Conservation (phyloP, 768 basidiomycete species). For the Epithele typhae region DNA sequence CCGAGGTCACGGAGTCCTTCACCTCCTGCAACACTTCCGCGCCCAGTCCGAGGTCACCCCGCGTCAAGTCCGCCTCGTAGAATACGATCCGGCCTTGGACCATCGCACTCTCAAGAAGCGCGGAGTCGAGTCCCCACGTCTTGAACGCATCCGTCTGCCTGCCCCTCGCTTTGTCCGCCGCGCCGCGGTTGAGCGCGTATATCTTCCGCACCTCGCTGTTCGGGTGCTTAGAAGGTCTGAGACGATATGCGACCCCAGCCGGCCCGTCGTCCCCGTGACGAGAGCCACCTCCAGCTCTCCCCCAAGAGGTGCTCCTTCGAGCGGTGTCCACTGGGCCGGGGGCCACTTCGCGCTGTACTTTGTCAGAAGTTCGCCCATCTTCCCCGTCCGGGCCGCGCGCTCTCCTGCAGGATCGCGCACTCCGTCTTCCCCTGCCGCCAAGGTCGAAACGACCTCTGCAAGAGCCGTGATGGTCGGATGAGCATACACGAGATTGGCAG, state of each 20-base stretch:
- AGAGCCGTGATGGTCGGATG: constrained; percentile 20
- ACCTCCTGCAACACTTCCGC: constrained; percentile 14
- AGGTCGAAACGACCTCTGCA: neutral
- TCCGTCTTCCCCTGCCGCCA: constrained; percentile 5
- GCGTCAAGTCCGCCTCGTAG: constrained; percentile 17
- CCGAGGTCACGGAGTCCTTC: constrained; percentile 6
- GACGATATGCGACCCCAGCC: constrained; percentile 26
- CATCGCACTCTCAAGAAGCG: constrained; percentile 6
- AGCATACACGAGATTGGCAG: constrained; percentile 18
- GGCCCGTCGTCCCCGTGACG: constrained; percentile 30
- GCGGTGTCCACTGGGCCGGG: neutral
- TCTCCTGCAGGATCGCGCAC: neutral
- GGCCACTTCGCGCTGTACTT: neutral
- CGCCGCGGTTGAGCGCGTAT: constrained; percentile 21
- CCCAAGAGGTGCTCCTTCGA: neutral
- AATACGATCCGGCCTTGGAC: constrained; percentile 15
- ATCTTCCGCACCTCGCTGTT: constrained; percentile 14
- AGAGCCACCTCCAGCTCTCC: constrained; percentile 18
- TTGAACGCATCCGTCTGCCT: constrained; percentile 14
- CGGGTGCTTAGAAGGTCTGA: constrained; percentile 17
- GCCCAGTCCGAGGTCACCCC: constrained; percentile 14
- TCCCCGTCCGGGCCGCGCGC: neutral
- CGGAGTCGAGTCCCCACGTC: constrained; percentile 9
- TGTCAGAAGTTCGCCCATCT: too few relatives aligned
- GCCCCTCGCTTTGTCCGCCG: constrained; percentile 1